These are phyloP conservation scores for Digitaria exilis DNA, from an alignment of 202 grass and related monocot genomes.

Conservation along the genomic window DNA sequence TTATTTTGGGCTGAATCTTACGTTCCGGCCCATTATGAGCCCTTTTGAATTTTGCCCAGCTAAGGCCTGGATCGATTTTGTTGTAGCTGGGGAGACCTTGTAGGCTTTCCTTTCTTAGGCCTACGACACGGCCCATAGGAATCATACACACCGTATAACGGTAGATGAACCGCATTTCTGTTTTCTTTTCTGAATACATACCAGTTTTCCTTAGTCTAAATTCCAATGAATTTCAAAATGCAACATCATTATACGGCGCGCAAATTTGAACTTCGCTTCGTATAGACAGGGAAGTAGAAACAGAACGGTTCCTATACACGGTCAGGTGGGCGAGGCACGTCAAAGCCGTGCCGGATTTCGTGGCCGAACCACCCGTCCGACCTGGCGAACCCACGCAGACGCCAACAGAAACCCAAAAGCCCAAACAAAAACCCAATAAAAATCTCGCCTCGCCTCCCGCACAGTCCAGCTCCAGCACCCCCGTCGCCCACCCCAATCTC, in stretches of 20 bases:
- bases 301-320: background rate
- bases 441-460: conserved; percentile 29
- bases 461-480: background rate
- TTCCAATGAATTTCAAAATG: background rate
- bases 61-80: background rate
- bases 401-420: conserved; percentile 27
- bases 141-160: too few species aligned
- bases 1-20: background rate
- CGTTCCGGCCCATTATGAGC: background rate
- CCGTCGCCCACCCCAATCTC: conserved; percentile 8
- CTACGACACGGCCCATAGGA: background rate
- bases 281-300: background rate
- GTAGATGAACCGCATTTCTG: background rate
- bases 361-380: background rate
- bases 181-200: background rate
- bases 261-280: background rate
- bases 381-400: background rate
- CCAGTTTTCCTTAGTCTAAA: background rate
- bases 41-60: background rate
- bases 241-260: background rate
- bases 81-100: background rate
- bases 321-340: background rate
- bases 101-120: too few species aligned
- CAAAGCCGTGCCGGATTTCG: background rate
- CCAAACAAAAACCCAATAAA: conserved; percentile 48